phyloP scores from a whole-genome alignment of 2,329 filamentous ascomycete species.

The Cladophialophora carrionii region DNA sequence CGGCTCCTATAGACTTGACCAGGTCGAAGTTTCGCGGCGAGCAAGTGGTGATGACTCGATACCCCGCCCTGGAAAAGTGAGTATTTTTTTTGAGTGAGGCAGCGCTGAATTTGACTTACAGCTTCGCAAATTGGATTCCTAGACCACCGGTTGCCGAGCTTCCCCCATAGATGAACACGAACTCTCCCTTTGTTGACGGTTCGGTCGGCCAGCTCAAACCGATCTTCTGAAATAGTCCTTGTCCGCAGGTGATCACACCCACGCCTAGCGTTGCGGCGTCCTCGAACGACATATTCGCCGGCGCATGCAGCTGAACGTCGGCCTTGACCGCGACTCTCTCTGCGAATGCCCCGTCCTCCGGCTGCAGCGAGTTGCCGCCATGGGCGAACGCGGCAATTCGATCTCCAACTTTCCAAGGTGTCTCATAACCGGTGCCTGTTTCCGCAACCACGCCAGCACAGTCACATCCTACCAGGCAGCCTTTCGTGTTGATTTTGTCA shows the following conservation, averaged over 20 bases:
- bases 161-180: conserved; percentile 48
- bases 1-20: conserved; percentile 44
- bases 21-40: conserved; percentile 44
- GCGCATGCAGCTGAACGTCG: conserved; percentile 42
- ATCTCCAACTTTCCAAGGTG: conserved; percentile 50
- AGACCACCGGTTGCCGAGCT: conserved; percentile 46
- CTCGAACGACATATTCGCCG: conserved; percentile 41
- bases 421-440: conserved; percentile 32
- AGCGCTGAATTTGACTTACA: conserved; percentile 37
- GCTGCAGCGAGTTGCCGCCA: conserved; percentile 41
- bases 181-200: conserved; percentile 38
- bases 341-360: conserved; percentile 45
- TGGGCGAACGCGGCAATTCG: conserved; percentile 45
- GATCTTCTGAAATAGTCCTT: conserved; percentile 46
- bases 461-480: conserved; percentile 47
- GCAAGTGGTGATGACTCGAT: conserved; percentile 44
- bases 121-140: conserved; percentile 49
- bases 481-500: conserved; percentile 42
- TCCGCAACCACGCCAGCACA: conserved; percentile 44
- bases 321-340: conserved; percentile 43
- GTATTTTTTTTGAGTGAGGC: neutral
- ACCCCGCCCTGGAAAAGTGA: conserved; percentile 37
- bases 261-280: conserved; percentile 43
- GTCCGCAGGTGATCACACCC: conserved; percentile 47
- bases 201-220: conserved; percentile 36